Conservation (phyloP, 495 filamentous ascomycete species). For the Haplographium delicatum region DNA sequence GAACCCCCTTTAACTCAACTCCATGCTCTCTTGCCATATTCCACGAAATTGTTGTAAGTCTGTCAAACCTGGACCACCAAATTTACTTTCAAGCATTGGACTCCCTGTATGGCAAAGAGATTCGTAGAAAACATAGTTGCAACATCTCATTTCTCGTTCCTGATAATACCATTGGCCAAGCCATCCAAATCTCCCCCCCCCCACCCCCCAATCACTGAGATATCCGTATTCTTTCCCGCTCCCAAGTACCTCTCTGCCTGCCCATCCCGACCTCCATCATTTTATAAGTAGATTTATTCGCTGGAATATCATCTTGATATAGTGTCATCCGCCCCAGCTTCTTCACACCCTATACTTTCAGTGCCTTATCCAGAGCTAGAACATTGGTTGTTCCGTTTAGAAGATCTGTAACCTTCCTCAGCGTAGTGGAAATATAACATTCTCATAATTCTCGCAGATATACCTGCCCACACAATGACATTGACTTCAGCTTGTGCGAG, state of each 20-base stretch:
- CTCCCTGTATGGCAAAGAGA: slow-evolving; percentile 23
- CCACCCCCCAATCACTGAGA: slow-evolving; percentile 20
- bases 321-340: slow-evolving; percentile 27
- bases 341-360: slow-evolving; percentile 17
- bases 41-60: slow-evolving; percentile 28
- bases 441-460: slow-evolving; percentile 22
- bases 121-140: slow-evolving; percentile 29
- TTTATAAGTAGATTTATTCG: slow-evolving; percentile 22
- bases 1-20: slow-evolving; percentile 12
- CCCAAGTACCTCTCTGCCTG: slow-evolving; percentile 21
- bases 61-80: slow-evolving; percentile 26
- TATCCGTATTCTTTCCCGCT: slow-evolving; percentile 24
- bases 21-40: slow-evolving; percentile 24
- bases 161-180: slow-evolving; percentile 22
- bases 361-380: slow-evolving; percentile 26
- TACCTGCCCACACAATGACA: slow-evolving; percentile 28
- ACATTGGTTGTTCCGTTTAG: slow-evolving; percentile 25
- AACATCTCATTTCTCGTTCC: slow-evolving; percentile 9
- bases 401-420: too few species aligned
- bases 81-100: slow-evolving; percentile 24
- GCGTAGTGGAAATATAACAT: too few species aligned
- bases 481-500: slow-evolving; percentile 24
- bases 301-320: slow-evolving; percentile 26
- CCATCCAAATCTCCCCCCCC: slow-evolving; percentile 22
- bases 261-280: slow-evolving; percentile 22